Base-by-base conservation (phyloP, 345 rosid genomes). In the Geranium rotundifolium region DNA sequence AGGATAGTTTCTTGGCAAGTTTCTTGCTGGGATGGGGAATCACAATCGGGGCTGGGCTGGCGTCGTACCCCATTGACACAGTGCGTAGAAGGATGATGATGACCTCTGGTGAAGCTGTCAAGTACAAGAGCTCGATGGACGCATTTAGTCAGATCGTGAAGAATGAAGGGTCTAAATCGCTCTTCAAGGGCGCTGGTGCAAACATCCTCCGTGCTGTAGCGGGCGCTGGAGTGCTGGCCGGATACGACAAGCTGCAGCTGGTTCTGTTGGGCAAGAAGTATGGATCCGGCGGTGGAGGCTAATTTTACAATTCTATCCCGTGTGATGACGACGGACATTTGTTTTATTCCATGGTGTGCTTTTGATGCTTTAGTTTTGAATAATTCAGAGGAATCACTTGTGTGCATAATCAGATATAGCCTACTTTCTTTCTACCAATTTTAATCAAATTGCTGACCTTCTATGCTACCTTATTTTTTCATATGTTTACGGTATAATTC, bases 1-100 rank as follows among this genome's bases (percentile, higher is more conserved):
- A 83, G 85, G 87, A 83, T 74, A 83, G 80, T 75, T 83, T 83
- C 78, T 29, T 83, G 29, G 87, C 87, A 7, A 80, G 87, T 65
- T 83, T 83, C 71, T 57, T 78, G 23, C 75, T 83, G 16, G 87
- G 85, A 59, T 83, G 87, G 87, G 83, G 73, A 57, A 76, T 83
- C 71, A 83, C 85, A 4, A 74, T 78, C 4, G 87, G 87, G 49
- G 85, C 85, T 30, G 83, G 85, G 50, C 68, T 83, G 66, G 83
- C 87, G 19, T 75, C 87, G 6, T 82, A 82, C 69, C 87, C 88
- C 0, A 73, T 83, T 29, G 88, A 83, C 61, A 81, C 88, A 0
- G 83, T 83, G 1, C 83, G 88, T 12, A 79, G 88, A 78, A 77
- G 88, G 69, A 83, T 83, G 88, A 83, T 83, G 88, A 83, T 83